A percentile compares a stretch with the other conserved stretches of the same genome.
Conservation (phyloP, 805 yeast genomes). For the Schizosaccharomyces lindneri region DNA sequence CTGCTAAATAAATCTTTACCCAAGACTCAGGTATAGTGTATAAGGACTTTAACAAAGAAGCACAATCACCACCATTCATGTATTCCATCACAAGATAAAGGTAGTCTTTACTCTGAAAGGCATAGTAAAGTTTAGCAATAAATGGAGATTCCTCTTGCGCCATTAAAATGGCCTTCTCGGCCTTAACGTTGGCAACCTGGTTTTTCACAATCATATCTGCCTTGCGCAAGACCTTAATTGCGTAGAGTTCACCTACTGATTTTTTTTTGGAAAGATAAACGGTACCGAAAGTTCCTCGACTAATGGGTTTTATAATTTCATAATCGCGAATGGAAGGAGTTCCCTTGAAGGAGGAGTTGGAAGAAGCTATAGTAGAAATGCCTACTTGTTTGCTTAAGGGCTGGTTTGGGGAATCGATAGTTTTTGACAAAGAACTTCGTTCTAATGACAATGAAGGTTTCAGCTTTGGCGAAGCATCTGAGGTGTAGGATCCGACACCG, state of each 20-base stretch:
- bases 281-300: conserved; percentile 93
- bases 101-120: conserved; percentile 72
- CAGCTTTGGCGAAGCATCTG: background rate
- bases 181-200: conserved; percentile 79
- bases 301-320: conserved; percentile 74
- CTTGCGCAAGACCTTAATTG: conserved; percentile 74
- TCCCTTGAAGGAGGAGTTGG: conserved; percentile 5
- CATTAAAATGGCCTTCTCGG: conserved; percentile 80
- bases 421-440: background rate
- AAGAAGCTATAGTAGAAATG: background rate
- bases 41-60: conserved; percentile 56
- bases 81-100: conserved; percentile 90
- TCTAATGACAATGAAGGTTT: background rate
- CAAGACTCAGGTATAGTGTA: conserved; percentile 66
- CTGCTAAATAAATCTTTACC: conserved; percentile 62
- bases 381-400: background rate
- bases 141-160: conserved; percentile 79
- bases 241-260: conserved; percentile 81
- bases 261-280: conserved; percentile 68
- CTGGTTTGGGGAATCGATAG: background rate
- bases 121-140: conserved; percentile 68
- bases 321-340: conserved; percentile 65
- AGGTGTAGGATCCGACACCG: background rate
- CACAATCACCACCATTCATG: conserved; percentile 85
- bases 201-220: conserved; percentile 93